Conservation (phyloP, 257 asterid species). For the Solanum commersonii region DNA sequence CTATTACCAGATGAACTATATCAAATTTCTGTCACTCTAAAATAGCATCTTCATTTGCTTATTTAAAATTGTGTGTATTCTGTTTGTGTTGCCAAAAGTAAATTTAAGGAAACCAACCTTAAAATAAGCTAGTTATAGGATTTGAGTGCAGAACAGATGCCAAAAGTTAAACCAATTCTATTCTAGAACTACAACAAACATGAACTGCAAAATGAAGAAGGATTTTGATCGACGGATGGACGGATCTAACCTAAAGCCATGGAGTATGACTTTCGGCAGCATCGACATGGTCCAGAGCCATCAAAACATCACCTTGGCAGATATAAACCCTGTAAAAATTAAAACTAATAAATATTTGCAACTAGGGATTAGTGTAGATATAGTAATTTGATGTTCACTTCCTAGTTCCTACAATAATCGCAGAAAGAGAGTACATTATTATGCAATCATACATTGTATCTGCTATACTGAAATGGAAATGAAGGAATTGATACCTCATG, state of each 20-base stretch:
- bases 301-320: conserved; percentile 72
- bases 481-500: neutral
- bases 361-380: neutral
- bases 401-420: neutral
- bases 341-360: neutral
- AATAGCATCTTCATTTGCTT: neutral
- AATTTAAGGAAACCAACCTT: neutral
- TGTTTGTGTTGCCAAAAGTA: neutral
- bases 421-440: neutral
- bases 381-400: neutral
- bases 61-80: neutral
- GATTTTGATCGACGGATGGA: conserved; percentile 71
- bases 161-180: neutral
- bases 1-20: neutral
- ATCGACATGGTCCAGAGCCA: conserved; percentile 48
- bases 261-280: conserved; percentile 64
- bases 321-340: conserved; percentile 49
- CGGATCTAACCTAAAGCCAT: conserved; percentile 62
- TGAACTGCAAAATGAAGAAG: conserved; percentile 54
- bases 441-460: neutral
- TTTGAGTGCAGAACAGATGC: neutral
- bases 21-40: neutral
- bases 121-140: neutral
- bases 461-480: neutral
- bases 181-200: neutral